A percentile compares a stretch with the other conserved stretches of the same genome.
phyloP scores from a whole-genome alignment of 1,284 basidiomycete genomes.

The Tetrapyrgos nigripes region DNA sequence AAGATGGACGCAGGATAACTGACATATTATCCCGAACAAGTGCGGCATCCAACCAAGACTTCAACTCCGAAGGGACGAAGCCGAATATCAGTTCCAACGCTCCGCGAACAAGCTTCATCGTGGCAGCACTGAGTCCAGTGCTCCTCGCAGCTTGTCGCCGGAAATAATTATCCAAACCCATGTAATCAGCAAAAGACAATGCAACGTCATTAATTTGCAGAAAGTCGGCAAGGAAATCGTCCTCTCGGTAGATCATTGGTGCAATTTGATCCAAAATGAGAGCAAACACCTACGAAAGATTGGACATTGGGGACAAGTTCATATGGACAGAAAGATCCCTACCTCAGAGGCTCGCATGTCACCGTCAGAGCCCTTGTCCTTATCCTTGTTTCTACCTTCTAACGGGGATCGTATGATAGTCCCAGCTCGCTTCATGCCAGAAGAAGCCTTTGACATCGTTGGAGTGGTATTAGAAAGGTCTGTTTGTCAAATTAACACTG shows the following conservation, averaged over 20 bases:
- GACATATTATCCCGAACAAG: conserved; percentile 82
- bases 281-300: conserved; percentile 67
- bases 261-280: conserved; percentile 81
- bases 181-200: conserved; percentile 95
- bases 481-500: conserved; percentile 26
- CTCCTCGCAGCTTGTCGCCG: conserved; percentile 86
- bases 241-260: conserved; percentile 81
- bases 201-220: conserved; percentile 90
- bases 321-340: conserved; percentile 21
- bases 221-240: conserved; percentile 91
- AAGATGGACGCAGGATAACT: too few species aligned
- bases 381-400: conserved; percentile 64
- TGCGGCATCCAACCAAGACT: conserved; percentile 84
- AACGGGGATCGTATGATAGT: conserved; percentile 77
- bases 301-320: conserved; percentile 5
- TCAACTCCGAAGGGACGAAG: conserved; percentile 86
- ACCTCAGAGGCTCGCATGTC: conserved; percentile 76
- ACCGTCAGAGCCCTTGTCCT: conserved; percentile 62
- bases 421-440: conserved; percentile 76
- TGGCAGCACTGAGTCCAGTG: conserved; percentile 69
- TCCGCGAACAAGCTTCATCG: conserved; percentile 81
- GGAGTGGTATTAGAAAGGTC: conserved; percentile 57
- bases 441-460: conserved; percentile 51
- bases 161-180: conserved; percentile 95
- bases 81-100: conserved; percentile 97